phyloP scores from a whole-genome alignment of 306 rosid species.

The Sphenostylis stenocarpa region DNA sequence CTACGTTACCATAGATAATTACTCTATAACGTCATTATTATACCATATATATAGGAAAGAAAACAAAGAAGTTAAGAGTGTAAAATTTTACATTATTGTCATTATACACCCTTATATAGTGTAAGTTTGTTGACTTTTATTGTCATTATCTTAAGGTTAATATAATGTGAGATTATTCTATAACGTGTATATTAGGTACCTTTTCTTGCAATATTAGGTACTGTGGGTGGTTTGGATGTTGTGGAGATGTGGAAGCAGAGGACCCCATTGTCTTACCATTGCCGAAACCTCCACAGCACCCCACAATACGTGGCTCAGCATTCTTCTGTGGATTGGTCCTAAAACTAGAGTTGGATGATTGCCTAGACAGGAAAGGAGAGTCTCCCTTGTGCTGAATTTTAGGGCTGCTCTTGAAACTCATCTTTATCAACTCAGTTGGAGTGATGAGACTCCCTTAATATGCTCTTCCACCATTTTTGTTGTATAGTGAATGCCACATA shows the following conservation, averaged over 20 bases:
- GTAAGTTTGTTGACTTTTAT: no score
- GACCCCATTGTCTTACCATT: constrained; percentile 33
- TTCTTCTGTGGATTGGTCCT: background rate
- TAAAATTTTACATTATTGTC: no score
- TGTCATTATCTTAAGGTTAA: no score
- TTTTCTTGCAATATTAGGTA: constrained; percentile 37
- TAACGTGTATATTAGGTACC: no score
- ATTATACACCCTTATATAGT: no score
- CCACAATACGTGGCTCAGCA: background rate
- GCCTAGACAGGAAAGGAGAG: background rate
- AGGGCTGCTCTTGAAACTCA: constrained; percentile 17
- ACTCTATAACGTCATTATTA: no score
- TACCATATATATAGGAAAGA: no score
- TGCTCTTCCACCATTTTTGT: background rate
- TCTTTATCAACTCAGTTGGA: background rate
- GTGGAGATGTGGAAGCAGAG: constrained; percentile 25
- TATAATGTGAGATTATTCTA: no score
- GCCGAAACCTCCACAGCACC: constrained; percentile 44
- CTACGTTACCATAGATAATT: constrained; percentile 14
- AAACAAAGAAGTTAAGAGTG: no score
- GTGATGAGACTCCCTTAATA: constrained; percentile 7
- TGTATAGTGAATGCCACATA: background rate
- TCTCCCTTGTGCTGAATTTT: background rate
- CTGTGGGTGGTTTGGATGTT: background rate
- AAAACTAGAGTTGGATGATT: constrained; percentile 7